Conservation (phyloP, 1,284 basidiomycete genomes). For the Ganoderma lingzhi region DNA sequence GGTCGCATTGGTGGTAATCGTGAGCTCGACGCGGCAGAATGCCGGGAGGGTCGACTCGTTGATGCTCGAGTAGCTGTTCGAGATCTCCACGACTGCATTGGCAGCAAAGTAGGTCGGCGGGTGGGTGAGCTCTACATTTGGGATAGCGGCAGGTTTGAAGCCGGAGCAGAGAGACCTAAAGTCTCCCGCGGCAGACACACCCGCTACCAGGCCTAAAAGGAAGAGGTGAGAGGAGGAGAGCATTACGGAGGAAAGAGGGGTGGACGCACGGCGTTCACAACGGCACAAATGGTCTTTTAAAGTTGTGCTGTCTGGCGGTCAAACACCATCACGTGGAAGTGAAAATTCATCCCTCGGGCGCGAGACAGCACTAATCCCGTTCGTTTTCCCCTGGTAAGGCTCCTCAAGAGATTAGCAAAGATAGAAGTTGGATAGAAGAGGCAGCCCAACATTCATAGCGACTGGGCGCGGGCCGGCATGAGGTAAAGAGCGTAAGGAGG, state of each 20-base stretch:
- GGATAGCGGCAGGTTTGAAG: conserved; percentile 18
- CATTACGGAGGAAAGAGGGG: conserved; percentile 6
- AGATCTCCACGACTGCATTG: conserved; percentile 30
- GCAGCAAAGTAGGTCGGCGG: conserved; percentile 27
- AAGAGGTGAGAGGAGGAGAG: conserved; percentile 9
- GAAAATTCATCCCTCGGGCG: background rate
- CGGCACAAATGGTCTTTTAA: conserved; percentile 14
- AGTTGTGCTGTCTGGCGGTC: background rate
- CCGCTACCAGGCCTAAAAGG: conserved; percentile 16
- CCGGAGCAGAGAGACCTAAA: conserved; percentile 15
- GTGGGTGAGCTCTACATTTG: conserved; percentile 19
- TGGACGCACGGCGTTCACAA: conserved; percentile 8
- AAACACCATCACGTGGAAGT: background rate
- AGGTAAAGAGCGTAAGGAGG: background rate
- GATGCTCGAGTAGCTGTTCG: conserved; percentile 36
- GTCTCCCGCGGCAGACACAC: conserved; percentile 9
- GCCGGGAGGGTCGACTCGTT: conserved; percentile 29
- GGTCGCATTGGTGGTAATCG: conserved; percentile 36
- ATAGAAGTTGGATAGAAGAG: background rate
- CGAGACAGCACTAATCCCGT: background rate
- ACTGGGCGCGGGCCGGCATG: background rate
- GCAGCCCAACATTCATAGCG: background rate
- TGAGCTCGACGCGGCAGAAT: conserved; percentile 35
- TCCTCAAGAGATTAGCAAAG: background rate
- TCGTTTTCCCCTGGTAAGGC: background rate